A percentile compares a stretch with the other conserved stretches of the same genome.
Conservation (phyloP, 306 rosid genomes). For the Prunus fruticosa region DNA sequence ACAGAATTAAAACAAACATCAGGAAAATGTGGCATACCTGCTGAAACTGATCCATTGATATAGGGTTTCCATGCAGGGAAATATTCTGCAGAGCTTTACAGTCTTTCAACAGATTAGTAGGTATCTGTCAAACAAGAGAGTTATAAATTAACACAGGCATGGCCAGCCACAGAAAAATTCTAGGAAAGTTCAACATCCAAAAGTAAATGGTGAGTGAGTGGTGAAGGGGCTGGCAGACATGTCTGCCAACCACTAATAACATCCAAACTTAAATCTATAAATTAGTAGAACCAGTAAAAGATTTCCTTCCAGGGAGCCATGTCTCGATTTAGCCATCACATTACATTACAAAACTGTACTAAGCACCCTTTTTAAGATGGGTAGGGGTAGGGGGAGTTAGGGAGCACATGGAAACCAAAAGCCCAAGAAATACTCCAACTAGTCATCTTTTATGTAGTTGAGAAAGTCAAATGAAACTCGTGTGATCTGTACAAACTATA, state of each 20-base stretch:
- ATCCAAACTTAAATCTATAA: neutral
- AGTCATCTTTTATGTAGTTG: neutral
- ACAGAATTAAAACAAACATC: neutral
- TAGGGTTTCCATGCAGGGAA: slow-evolving; percentile 88
- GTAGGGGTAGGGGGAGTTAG: neutral
- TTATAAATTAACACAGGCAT: neutral
- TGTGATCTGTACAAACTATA: slow-evolving; percentile 4
- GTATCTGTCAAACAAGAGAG: slow-evolving; percentile 52
- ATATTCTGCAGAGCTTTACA: slow-evolving; percentile 88
- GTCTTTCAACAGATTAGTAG: slow-evolving; percentile 69
- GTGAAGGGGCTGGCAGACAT: neutral
- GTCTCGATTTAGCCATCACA: neutral
- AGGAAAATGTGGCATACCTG: slow-evolving; percentile 47
- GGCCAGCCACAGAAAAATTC: neutral
- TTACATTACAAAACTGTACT: neutral
- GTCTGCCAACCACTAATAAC: neutral
- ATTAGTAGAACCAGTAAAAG: neutral
- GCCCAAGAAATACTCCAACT: neutral
- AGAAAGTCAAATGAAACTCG: slow-evolving; percentile 1
- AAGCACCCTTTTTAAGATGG: neutral
- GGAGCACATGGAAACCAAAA: neutral
- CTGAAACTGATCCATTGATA: slow-evolving; percentile 90
- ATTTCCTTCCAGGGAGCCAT: neutral
- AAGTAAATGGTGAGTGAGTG: neutral
- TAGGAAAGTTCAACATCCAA: neutral